Evolutionary conservation across 2,329 filamentous ascomycete genomes (phyloP).

Genomic region (Exophiala viscosa): DNA sequence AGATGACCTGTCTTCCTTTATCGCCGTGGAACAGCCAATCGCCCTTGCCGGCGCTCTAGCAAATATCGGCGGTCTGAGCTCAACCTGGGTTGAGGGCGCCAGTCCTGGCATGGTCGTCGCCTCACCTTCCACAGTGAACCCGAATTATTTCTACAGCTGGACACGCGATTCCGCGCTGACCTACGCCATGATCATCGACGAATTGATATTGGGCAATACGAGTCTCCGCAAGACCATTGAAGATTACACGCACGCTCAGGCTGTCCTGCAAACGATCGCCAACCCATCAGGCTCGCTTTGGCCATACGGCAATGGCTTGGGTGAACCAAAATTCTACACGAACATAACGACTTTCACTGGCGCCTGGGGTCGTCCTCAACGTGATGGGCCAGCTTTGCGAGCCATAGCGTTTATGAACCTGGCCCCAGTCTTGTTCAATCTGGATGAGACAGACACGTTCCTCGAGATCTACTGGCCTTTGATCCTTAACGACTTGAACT

Average conservation of each 20-base stretch:
- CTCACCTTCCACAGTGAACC: constrained; percentile 54
- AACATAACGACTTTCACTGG: constrained; percentile 61
- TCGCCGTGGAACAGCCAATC: constrained; percentile 45
- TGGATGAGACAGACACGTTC: constrained; percentile 43
- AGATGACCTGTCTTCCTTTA: constrained; percentile 33
- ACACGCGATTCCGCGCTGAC: constrained; percentile 70
- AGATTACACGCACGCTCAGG: constrained; percentile 65
- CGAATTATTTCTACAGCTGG: constrained; percentile 72
- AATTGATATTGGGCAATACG: constrained; percentile 60
- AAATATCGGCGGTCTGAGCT: constrained; percentile 53
- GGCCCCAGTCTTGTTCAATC: constrained; percentile 21
- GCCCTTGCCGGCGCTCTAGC: constrained; percentile 54
- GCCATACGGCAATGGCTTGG: constrained; percentile 57
- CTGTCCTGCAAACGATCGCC: constrained; percentile 59
- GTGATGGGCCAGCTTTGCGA: constrained; percentile 40
- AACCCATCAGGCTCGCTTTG: constrained; percentile 62
- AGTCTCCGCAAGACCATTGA: constrained; percentile 60
- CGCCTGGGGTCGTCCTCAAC: constrained; percentile 65
- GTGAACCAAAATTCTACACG: constrained; percentile 69
- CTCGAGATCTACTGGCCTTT: constrained; percentile 64
- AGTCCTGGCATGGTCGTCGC: constrained; percentile 53
- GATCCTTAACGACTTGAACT: constrained; percentile 69
- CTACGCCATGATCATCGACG: constrained; percentile 66
- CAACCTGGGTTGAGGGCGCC: constrained; percentile 48
- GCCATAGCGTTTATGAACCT: constrained; percentile 34